Conservation (phyloP, 2,329 filamentous ascomycete genomes). For the Hypoxylon sp. region DNA sequence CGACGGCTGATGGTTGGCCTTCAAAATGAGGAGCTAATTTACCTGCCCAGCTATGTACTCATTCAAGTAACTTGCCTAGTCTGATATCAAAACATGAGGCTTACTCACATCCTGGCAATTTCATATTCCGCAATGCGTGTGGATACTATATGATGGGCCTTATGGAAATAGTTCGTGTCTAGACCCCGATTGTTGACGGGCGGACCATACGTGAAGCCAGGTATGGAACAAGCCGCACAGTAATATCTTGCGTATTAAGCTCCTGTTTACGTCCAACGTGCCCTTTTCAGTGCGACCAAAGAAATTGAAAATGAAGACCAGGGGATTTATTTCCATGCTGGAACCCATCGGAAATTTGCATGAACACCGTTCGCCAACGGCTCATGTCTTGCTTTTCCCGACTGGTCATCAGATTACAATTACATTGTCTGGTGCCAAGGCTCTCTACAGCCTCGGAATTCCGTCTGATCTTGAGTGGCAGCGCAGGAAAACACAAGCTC, state of each 20-base stretch:
- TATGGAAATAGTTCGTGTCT: slow-evolving; percentile 13
- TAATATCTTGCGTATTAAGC: slow-evolving; percentile 5
- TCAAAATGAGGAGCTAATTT: slow-evolving; percentile 14
- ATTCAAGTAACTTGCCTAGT: no score
- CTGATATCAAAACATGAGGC: slow-evolving; percentile 28
- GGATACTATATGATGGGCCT: neutral
- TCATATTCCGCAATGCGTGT: neutral
- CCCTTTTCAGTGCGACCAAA: slow-evolving; percentile 2
- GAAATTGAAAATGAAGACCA: slow-evolving; percentile 5
- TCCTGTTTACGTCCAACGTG: slow-evolving; percentile 14
- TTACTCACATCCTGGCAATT: slow-evolving; percentile 20
- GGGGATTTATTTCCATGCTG: slow-evolving; percentile 10
- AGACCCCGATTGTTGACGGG: slow-evolving; percentile 1
- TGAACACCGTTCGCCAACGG: slow-evolving; percentile 15
- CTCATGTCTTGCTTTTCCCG: slow-evolving; percentile 9
- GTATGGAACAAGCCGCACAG: slow-evolving; percentile 22
- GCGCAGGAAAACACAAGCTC: neutral
- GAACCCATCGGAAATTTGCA: slow-evolving; percentile 25
- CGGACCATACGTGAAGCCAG: slow-evolving; percentile 4
- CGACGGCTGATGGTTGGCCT: slow-evolving; percentile 6
- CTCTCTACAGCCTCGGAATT: slow-evolving; percentile 6
- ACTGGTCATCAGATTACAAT: neutral
- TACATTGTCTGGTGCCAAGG: neutral
- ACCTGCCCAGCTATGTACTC: no score
- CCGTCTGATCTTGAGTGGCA: neutral